Base-by-base conservation (phyloP, 208 protist genomes). In the Trypanosoma melophagium region DNA sequence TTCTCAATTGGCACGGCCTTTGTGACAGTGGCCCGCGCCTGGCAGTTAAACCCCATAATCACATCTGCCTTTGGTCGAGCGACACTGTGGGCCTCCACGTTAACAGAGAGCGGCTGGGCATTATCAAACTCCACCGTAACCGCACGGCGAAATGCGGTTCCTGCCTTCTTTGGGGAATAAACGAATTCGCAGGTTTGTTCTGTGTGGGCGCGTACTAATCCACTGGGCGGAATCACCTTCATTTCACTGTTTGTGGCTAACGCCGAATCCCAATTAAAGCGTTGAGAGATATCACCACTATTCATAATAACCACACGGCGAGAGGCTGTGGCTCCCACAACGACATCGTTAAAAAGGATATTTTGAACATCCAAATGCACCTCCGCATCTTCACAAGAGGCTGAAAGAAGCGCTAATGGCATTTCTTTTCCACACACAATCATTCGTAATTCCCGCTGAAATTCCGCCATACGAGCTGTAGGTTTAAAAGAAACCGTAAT, bases 201-300 rank as follows among this genome's bases (percentile, higher is more conserved):
- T 45, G 87, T 86, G 69, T 97, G 91, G 7, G 96, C 72, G 28
- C 81, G 84, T 8, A 98, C 66, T 47, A 90, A 93, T 24, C 95
- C 96, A 25, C 88, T 76, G 13, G 66, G 7, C 7, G 96, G 96
- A 0, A 71, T 76, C 16, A 98, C 77, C 25, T 59, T 80, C 70
- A 98, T 90, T 67, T 97, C 89, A 10, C 50, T 56, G 44, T 55
- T 74, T 50, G 82, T 54, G 28, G n/a, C 16, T 19, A 44, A 19
- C 22, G n/a, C 25, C 49, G 35, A 50, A 65, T 89, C 74, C 92
- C 96, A 98, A 59, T 66, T 80, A 76, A 97, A 99, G 54, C 88
- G 86, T 64, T 96, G 90, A 14, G 90, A 82, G 35, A 99, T 84
- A 76, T 99, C 97, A 47, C 98, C 97, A 60, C 87, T 96, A 81